Evolutionary conservation across 129 eudicot species (phyloP), one percentile per base, ranked within the genome.

Genomic region (Saussurea involucrata): DNA sequence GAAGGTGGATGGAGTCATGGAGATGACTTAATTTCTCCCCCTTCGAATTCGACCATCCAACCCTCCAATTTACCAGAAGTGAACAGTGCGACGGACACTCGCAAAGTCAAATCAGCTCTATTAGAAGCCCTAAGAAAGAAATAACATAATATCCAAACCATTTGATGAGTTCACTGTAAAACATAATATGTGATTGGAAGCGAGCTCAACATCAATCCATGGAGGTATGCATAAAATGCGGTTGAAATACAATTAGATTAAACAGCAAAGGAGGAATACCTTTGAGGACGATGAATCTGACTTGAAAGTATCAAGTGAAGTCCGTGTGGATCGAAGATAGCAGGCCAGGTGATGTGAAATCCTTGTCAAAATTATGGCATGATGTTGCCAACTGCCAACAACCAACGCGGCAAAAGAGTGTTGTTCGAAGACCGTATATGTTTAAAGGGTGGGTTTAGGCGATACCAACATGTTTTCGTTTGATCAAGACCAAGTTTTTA

Each of bases 91-190:
- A 60, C 42, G 28, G 34, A 15, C 5, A 37, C 4, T 57, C 37
- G 55, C 18, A 33, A 68, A 68, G 72, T 31, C 11, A 49, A 49
- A 31, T 22, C 6, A 71, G 8, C 72, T 63, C 6, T 7, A 71
- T 63, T 42, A 44, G 44, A 78, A 71, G 66, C 72, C 82, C 82
- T 71, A 63, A 21, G 57, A 70, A 61, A 42, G 66, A 27, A 25
- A 63, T 28, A 57, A 33, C 72, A 63, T 44, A 17, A 44, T 18
- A 63, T 63, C 22, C 40, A 74, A n/a, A 61, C 18, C 42, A 36
- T 0, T 63, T 24, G 49, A 24, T 24, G 34, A 74, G 22, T 28
- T 32, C 4, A 15, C 11, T 8, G 40, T 10, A 9, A 4, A 28
- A 61, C 53, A 6, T n/a, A 37, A 4, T 68, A 25, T 12, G 44